phyloP scores from a whole-genome alignment of 768 basidiomycete genomes.

The Russula dissimulans region DNA sequence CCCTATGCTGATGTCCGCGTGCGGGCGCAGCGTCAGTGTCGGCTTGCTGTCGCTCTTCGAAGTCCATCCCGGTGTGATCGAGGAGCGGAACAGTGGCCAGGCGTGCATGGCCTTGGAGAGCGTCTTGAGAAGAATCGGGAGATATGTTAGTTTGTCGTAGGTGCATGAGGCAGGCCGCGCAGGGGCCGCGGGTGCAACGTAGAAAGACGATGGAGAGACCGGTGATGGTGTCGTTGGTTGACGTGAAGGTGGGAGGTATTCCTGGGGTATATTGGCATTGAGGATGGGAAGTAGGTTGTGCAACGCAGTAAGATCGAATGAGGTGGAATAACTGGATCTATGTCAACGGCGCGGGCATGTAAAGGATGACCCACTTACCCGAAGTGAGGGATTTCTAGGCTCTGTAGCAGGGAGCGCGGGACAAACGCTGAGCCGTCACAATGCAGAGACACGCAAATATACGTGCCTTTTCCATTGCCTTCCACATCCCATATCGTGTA shows the following conservation, averaged over 20 bases:
- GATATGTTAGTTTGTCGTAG: constrained; percentile 64
- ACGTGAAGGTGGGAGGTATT: constrained; percentile 38
- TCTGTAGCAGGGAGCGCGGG: constrained; percentile 33
- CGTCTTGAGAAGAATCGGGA: constrained; percentile 77
- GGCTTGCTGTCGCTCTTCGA: constrained; percentile 37
- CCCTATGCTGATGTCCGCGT: constrained; percentile 67
- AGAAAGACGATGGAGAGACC: constrained; percentile 34
- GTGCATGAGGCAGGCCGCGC: constrained; percentile 42
- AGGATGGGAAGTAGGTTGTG: constrained; percentile 53
- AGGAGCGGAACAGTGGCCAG: constrained; percentile 77
- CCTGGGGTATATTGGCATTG: constrained; percentile 59
- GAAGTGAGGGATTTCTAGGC: constrained; percentile 80
- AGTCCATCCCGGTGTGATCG: constrained; percentile 42
- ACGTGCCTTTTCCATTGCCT: constrained; percentile 64
- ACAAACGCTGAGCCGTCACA: background rate
- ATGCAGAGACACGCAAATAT: background rate
- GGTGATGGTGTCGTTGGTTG: constrained; percentile 26
- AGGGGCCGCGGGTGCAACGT: constrained; percentile 33
- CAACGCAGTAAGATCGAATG: constrained; percentile 63
- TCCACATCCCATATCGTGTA: constrained; percentile 81
- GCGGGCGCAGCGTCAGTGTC: constrained; percentile 60
- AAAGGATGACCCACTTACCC: constrained; percentile 37
- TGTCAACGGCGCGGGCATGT: background rate
- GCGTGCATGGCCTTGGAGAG: constrained; percentile 71
- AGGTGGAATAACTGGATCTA: constrained; percentile 55